These are phyloP conservation scores for Rhynchospora tenuis DNA, from an alignment of 176 grass and related monocot species.

Conservation along the genomic window DNA sequence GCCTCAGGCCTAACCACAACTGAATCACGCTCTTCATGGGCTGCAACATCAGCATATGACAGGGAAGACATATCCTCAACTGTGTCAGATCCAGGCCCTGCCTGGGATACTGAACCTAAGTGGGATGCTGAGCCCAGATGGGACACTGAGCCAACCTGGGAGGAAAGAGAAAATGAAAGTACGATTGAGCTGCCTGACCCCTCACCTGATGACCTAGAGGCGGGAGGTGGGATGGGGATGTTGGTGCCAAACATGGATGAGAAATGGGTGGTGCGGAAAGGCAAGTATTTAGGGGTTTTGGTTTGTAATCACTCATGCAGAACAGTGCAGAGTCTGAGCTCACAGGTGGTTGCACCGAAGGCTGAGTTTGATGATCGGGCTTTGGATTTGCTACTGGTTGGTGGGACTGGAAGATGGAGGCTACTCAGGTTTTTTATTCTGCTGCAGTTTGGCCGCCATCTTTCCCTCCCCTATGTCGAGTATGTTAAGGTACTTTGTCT, in stretches of 20 bases:
- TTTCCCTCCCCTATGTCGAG: constrained; percentile 90
- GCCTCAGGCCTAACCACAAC: constrained; percentile 23
- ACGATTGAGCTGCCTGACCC: constrained; percentile 56
- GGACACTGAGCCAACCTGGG: constrained; percentile 58
- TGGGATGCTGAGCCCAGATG: constrained; percentile 77
- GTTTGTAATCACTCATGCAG: constrained; percentile 94
- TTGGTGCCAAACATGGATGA: constrained; percentile 94
- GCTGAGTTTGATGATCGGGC: constrained; percentile 83
- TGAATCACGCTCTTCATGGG: constrained; percentile 61
- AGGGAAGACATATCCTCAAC: constrained; percentile 96
- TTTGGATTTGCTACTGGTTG: constrained; percentile 87
- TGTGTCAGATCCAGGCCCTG: constrained; percentile 85
- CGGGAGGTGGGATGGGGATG: constrained; percentile 38
- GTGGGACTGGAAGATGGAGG: constrained; percentile 79
- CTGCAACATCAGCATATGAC: constrained; percentile 67
- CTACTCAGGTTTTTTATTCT: constrained; percentile 88
- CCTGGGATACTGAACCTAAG: constrained; percentile 85
- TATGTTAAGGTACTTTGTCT: constrained; percentile 73
- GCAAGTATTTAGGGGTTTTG: constrained; percentile 84
- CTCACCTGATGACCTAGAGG: constrained; percentile 8
- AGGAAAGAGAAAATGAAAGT: constrained; percentile 39
- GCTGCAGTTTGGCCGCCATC: constrained; percentile 80
- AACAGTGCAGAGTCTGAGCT: constrained; percentile 97
- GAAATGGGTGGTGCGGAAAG: constrained; percentile 90
- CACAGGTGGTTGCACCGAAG: constrained; percentile 79